Percentiles rank a stretch among this genome's conserved stretches.
Conservation (phyloP, 768 basidiomycete species). For the Terana coerulea region DNA sequence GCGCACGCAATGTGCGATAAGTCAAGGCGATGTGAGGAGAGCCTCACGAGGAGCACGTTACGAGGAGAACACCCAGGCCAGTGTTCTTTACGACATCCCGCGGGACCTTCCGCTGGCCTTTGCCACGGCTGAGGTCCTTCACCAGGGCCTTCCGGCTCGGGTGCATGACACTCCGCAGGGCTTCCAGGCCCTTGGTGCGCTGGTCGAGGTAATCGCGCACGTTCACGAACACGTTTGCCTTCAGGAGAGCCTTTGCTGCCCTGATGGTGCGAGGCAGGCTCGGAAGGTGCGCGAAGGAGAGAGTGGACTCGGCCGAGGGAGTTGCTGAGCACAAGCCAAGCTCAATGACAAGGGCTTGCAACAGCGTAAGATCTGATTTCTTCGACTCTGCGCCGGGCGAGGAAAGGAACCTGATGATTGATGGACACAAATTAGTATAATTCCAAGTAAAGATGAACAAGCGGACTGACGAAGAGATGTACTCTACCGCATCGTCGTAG, state of each 20-base stretch:
- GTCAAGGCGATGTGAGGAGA: neutral
- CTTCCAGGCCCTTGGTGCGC: slow-evolving; percentile 59
- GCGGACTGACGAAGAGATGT: slow-evolving; percentile 55
- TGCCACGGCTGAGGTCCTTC: slow-evolving; percentile 43
- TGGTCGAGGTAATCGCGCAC: slow-evolving; percentile 69
- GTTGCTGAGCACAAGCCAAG: slow-evolving; percentile 44
- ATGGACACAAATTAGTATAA: slow-evolving; percentile 1
- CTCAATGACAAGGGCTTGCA: slow-evolving; percentile 75
- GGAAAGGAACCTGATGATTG: slow-evolving; percentile 46
- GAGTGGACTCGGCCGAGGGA: slow-evolving; percentile 2
- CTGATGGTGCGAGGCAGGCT: slow-evolving; percentile 55
- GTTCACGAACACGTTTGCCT: slow-evolving; percentile 64
- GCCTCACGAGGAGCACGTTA: slow-evolving; percentile 30
- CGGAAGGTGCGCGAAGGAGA: slow-evolving; percentile 36
- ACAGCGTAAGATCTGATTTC: slow-evolving; percentile 51
- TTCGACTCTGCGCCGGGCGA: slow-evolving; percentile 39
- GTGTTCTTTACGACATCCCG: slow-evolving; percentile 59
- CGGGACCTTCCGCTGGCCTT: slow-evolving; percentile 36
- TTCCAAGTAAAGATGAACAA: neutral
- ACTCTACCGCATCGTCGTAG: slow-evolving; percentile 57
- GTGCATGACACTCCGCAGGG: slow-evolving; percentile 58
- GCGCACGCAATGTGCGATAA: too few species aligned
- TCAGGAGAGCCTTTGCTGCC: slow-evolving; percentile 67
- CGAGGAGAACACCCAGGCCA: slow-evolving; percentile 56
- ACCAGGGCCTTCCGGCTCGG: slow-evolving; percentile 59